Percentiles rank a stretch among this genome's conserved stretches.
These are phyloP conservation scores for Schizosaccharomyces cryophilus DNA, from an alignment of 805 yeast genomes.

Conservation along the genomic window DNA sequence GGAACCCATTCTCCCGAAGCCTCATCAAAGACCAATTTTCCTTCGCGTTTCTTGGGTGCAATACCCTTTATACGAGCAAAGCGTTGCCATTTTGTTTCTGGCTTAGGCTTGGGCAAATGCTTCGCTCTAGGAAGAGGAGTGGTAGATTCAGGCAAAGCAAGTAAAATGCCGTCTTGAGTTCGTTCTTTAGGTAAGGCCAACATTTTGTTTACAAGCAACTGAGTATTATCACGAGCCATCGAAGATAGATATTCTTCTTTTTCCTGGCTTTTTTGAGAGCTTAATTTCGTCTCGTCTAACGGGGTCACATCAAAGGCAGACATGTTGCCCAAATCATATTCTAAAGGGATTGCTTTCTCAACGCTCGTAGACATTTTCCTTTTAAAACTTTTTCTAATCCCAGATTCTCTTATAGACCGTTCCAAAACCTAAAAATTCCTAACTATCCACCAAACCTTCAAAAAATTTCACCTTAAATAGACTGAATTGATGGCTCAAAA, in stretches of 20 bases:
- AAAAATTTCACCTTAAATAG: too few relatives aligned
- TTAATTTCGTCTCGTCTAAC: background rate
- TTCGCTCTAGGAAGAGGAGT: conserved; percentile 83
- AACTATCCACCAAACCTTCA: too few relatives aligned
- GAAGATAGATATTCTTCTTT: background rate
- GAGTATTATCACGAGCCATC: conserved; percentile 70
- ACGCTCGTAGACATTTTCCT: background rate
- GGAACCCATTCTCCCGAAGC: conserved; percentile 85
- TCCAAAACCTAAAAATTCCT: too few relatives aligned
- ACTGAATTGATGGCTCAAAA: too few relatives aligned
- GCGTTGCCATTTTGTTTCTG: conserved; percentile 86
- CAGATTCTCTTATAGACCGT: too few relatives aligned
- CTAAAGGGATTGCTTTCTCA: background rate
- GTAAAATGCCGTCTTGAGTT: conserved; percentile 43
- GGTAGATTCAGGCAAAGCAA: conserved; percentile 61
- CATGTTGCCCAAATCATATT: background rate
- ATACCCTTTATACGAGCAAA: conserved; percentile 94
- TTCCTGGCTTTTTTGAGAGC: background rate
- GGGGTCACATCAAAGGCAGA: background rate
- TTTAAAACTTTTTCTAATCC: background rate
- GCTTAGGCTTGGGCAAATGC: conserved; percentile 36
- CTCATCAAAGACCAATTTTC: conserved; percentile 76
- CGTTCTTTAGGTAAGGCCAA: conserved; percentile 74
- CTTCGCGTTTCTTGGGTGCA: conserved; percentile 57
- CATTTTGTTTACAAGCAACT: conserved; percentile 70